A percentile compares a stretch with the other conserved stretches of the same genome.
Conservation (phyloP, 2,329 filamentous ascomycete genomes). For the Incumbomyces delicatus region DNA sequence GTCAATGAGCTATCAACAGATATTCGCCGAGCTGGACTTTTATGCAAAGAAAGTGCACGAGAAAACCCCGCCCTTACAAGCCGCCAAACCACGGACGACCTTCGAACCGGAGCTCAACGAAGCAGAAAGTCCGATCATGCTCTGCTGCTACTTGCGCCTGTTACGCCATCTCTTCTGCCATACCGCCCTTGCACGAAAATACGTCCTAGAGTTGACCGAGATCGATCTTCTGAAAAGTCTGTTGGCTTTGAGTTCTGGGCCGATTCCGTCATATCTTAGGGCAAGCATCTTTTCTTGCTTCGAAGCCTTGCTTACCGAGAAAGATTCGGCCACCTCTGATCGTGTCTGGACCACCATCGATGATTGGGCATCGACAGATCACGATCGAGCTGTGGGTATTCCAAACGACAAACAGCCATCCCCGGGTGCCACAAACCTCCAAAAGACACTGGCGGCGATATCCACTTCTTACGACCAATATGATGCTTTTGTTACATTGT, state of each 20-base stretch:
- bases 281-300: conserved; percentile 77
- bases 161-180: conserved; percentile 72
- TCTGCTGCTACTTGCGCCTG: conserved; percentile 84
- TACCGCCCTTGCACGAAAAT: conserved; percentile 62
- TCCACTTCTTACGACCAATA: conserved; percentile 74
- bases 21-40: conserved; percentile 79
- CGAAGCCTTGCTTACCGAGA: conserved; percentile 64
- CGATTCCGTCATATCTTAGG: conserved; percentile 65
- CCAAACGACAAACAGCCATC: conserved; percentile 16
- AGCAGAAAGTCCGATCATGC: conserved; percentile 90
- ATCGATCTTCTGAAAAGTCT: conserved; percentile 65
- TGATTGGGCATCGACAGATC: conserved; percentile 18
- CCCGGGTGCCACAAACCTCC: conserved; percentile 36
- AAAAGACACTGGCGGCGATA: conserved; percentile 63
- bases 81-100: conserved; percentile 52
- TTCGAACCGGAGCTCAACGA: conserved; percentile 66
- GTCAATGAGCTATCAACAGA: conserved; percentile 85
- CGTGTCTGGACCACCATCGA: conserved; percentile 54
- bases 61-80: conserved; percentile 50
- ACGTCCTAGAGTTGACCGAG: conserved; percentile 57
- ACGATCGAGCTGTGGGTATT: conserved; percentile 11
- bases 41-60: conserved; percentile 73
- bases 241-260: conserved; percentile 67
- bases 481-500: conserved; percentile 68
- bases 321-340: conserved; percentile 47